Evolutionary conservation across 2,329 filamentous ascomycete species (phyloP).

Genomic region (Daldinia sp.): DNA sequence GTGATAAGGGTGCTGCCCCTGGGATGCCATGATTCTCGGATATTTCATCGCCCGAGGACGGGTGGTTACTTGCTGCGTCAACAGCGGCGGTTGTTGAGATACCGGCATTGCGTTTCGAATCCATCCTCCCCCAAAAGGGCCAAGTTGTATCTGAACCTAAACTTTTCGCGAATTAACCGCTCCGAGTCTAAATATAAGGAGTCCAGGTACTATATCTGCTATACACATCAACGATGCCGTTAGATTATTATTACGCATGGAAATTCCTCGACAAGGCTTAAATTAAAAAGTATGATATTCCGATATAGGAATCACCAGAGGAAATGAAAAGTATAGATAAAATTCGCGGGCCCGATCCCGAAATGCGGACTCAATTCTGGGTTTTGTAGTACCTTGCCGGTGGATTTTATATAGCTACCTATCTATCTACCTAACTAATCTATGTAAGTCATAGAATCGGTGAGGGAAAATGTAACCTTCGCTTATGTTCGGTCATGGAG

Average conservation of each 20-base stretch:
- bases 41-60: slow-evolving; percentile 1
- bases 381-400: not conserved
- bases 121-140: slow-evolving; percentile 7
- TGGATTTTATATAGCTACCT: not conserved
- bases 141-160: not conserved
- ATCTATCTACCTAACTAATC: not conserved
- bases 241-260: not conserved
- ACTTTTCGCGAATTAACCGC: not conserved
- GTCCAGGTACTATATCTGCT: not conserved
- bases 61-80: not conserved
- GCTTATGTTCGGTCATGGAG: slow-evolving; percentile 2
- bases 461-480: slow-evolving; percentile 11
- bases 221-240: not conserved
- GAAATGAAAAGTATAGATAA: not conserved
- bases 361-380: not conserved
- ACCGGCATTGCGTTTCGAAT: not conserved
- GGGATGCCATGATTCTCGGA: slow-evolving; percentile 4
- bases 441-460: not conserved
- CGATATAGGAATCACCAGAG: not conserved
- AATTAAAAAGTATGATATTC: not conserved
- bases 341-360: not conserved
- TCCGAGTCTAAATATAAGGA: not conserved
- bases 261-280: not conserved
- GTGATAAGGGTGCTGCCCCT: not conserved
- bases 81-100: not conserved